Conservation (phyloP, 164 flowering plant genomes). For the Paratinospora sagittata region DNA sequence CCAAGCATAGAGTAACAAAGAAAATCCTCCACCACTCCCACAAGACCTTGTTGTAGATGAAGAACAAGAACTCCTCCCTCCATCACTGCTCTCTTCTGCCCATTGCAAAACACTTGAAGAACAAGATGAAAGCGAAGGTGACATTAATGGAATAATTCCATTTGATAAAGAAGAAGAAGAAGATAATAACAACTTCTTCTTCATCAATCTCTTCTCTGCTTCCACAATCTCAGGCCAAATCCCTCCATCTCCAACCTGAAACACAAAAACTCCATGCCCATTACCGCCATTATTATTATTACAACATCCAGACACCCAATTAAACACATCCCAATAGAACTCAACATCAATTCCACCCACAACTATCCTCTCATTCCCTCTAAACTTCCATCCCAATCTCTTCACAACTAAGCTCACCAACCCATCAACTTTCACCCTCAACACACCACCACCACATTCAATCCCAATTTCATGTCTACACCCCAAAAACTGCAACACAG, state of each 20-base stretch:
- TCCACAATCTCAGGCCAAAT: slow-evolving; percentile 68
- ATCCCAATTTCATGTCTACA: slow-evolving; percentile 45
- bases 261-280: slow-evolving; percentile 56
- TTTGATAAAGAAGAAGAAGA: too few relatives aligned
- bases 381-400: slow-evolving; percentile 66
- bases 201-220: slow-evolving; percentile 60
- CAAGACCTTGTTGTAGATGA: slow-evolving; percentile 43
- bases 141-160: too few relatives aligned
- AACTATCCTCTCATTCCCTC: slow-evolving; percentile 56
- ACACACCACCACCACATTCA: slow-evolving; percentile 44
- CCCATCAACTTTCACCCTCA: slow-evolving; percentile 52
- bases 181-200: too few relatives aligned
- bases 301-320: slow-evolving; percentile 58
- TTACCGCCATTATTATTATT: slow-evolving; percentile 15
- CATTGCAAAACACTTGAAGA: slow-evolving; percentile 63
- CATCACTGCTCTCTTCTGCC: slow-evolving; percentile 75
- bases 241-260: slow-evolving; percentile 61
- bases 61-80: slow-evolving; percentile 51
- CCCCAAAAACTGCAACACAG: slow-evolving; percentile 46
- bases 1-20: slow-evolving; percentile 65
- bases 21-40: slow-evolving; percentile 49
- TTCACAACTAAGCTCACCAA: slow-evolving; percentile 40
- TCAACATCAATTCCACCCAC: slow-evolving; percentile 48
- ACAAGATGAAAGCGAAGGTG: slow-evolving; percentile 47
- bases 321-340: slow-evolving; percentile 72